Percentiles rank a stretch among this genome's conserved stretches.
phyloP scores from a whole-genome alignment of 2,329 filamentous ascomycete species.

The Sporothrix brunneoviolacea region DNA sequence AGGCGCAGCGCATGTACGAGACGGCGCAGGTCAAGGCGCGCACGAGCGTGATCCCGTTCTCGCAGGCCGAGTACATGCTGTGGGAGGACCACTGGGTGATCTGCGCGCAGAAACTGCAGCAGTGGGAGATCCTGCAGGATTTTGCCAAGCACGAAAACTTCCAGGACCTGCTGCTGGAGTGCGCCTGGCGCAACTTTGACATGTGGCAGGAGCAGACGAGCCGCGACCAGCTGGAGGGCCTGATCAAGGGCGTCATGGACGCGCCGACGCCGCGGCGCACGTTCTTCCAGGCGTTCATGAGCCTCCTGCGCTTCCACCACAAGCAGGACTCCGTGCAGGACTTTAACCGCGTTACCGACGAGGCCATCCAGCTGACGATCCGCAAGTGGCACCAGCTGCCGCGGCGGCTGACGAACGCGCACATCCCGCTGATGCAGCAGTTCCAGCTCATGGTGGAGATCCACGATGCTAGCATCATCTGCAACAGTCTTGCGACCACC shows the following conservation, averaged over 20 bases:
- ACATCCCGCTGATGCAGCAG: constrained; percentile 90
- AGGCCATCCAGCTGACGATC: constrained; percentile 94
- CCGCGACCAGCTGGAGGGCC: constrained; percentile 80
- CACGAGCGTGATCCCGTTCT: constrained; percentile 92
- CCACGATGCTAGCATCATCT: constrained; percentile 96
- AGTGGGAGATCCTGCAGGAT: constrained; percentile 96
- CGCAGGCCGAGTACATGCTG: constrained; percentile 93
- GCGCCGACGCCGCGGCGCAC: constrained; percentile 87
- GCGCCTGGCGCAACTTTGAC: constrained; percentile 91
- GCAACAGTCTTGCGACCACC: constrained; percentile 79
- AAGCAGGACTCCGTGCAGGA: constrained; percentile 75
- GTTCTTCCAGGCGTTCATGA: constrained; percentile 99
- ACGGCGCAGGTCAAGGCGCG: constrained; percentile 94
- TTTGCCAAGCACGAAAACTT: constrained; percentile 99
- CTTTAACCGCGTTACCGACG: constrained; percentile 86
- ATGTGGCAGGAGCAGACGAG: constrained; percentile 86
- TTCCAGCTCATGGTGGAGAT: constrained; percentile 97
- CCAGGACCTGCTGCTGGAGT: constrained; percentile 90
- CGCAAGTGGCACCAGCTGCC: constrained; percentile 99
- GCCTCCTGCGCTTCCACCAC: constrained; percentile 85
- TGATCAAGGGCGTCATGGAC: constrained; percentile 97
- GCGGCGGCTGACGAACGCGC: constrained; percentile 84
- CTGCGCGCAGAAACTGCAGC: constrained; percentile 95
- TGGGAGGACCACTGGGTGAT: constrained; percentile 99
- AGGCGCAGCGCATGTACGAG: constrained; percentile 95